These are phyloP conservation scores for Remersonia thermophila DNA, from an alignment of 2,329 filamentous ascomycete genomes.

Conservation along the genomic window DNA sequence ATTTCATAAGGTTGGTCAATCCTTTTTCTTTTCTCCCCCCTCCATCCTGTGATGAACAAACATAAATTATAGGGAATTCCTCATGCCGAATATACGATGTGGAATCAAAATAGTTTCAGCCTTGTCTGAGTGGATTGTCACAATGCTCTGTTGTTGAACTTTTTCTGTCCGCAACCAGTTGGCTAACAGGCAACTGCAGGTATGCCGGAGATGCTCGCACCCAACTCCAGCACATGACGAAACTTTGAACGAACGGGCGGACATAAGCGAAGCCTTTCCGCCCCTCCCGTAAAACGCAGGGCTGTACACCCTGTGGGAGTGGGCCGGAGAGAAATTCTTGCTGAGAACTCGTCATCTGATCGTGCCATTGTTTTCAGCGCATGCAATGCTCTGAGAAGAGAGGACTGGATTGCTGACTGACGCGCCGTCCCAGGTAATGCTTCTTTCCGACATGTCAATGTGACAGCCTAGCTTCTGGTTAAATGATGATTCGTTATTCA, in stretches of 20 bases:
- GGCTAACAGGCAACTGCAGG: conserved; percentile 32
- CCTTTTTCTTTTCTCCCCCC: conserved; percentile 11
- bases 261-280: conserved; percentile 46
- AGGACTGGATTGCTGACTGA: conserved; percentile 15
- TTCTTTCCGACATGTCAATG: conserved; percentile 10
- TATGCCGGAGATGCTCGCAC: conserved; percentile 23
- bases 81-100: conserved; percentile 56
- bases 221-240: conserved; percentile 38
- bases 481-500: conserved; percentile 46
- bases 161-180: conserved; percentile 11
- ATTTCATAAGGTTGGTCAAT: conserved; percentile 36
- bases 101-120: conserved; percentile 51
- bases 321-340: conserved; percentile 40
- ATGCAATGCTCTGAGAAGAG: conserved; percentile 17
- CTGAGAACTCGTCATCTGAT: conserved; percentile 56
- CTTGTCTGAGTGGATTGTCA: conserved; percentile 45
- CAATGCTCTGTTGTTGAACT: conserved; percentile 15
- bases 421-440: conserved; percentile 20
- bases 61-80: conserved; percentile 52
- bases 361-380: conserved; percentile 18
- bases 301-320: conserved; percentile 50
- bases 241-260: conserved; percentile 58
- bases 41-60: conserved; percentile 45
- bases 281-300: conserved; percentile 39
- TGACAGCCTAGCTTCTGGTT: conserved; percentile 14